A percentile compares a stretch with the other conserved stretches of the same genome.
Conservation (phyloP, 495 filamentous ascomycete species). For the Hyphodiscus hymeniophilus region DNA sequence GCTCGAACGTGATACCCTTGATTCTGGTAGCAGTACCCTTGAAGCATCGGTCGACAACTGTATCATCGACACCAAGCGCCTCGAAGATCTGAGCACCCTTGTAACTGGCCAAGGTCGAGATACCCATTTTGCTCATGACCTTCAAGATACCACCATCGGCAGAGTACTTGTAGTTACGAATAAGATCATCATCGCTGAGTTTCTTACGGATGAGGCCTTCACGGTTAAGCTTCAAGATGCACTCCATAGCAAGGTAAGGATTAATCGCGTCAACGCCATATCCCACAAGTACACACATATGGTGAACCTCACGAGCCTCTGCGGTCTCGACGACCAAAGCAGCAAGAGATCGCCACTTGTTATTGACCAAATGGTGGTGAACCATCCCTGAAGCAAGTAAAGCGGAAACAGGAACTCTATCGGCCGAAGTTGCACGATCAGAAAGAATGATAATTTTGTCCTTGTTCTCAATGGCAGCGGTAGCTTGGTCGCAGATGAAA, state of each 20-base stretch:
- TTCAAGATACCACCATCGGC: conserved; percentile 97
- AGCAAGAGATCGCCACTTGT: conserved; percentile 89
- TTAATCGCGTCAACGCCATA: conserved; percentile 96
- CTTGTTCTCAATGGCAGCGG: conserved; percentile 72
- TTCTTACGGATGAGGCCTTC: conserved; percentile 92
- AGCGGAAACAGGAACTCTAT: conserved; percentile 81
- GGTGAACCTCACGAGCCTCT: conserved; percentile 96
- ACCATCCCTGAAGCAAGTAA: conserved; percentile 90
- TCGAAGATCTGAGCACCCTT: conserved; percentile 99
- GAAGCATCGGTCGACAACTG: conserved; percentile 94
- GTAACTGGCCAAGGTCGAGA: conserved; percentile 95
- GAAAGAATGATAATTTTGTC: conserved; percentile 88
- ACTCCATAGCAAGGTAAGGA: conserved; percentile 96
- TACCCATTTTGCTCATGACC: conserved; percentile 99
- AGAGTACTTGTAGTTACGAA: conserved; percentile 96
- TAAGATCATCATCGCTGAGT: conserved; percentile 72
- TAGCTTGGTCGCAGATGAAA: conserved; percentile 78
- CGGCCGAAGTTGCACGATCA: conserved; percentile 76
- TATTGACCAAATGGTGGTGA: conserved; percentile 93
- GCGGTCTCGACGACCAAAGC: conserved; percentile 90
- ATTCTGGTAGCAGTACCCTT: conserved; percentile 93
- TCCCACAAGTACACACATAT: conserved; percentile 95
- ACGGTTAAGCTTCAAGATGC: conserved; percentile 96
- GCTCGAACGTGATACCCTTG: conserved; percentile 89
- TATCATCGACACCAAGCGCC: conserved; percentile 93